Base-by-base conservation (phyloP, 2,329 filamentous ascomycete species). In the Trichothecium sympodiale region DNA sequence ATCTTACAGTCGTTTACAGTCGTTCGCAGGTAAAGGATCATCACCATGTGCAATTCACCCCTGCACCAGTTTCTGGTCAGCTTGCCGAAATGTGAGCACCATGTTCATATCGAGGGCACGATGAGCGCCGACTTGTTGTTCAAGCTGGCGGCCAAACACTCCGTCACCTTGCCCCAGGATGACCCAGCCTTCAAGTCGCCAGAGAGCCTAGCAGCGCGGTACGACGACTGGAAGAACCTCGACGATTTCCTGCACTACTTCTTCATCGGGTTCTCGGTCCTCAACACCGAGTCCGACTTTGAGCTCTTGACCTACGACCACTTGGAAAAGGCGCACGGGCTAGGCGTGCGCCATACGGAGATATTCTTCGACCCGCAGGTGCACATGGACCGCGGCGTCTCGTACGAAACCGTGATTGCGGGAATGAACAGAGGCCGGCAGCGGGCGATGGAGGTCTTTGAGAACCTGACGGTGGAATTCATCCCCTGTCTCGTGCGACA, bases 361-460 rank as follows among this genome's bases (percentile, higher is more conserved):
- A 68, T 84, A 38, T 87, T 84, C 59, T 86, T 86, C 60, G 82
- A 87, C 52, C 80, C 81, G 3, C 81, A 87, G 53, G 79, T 77
- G 2, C 82, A 86, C 56, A 68, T 74, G 3, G 56, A 56, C 8
- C 67, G 80, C 8, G 77, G 77, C 4, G 58, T 87, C 4, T 43
- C 64, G 2, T 77, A 81, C 47, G 59, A 65, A 13, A 74, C 71
- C 3, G 68, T 86, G 9, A 64, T 85, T 2, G 52, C 56, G 5
- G 82, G 81, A 6, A 76, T 83, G 47, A 59, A 61, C 1, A 60
- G 63, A 2, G 82, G 77, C 2, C 68, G 75, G 42, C 48, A 59
- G 38, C 66, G 71, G 14, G 81, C 80, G 2, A 62, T 73, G 47
- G 52, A 51, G 25, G 69, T 80, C 39, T 64, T 81, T n/a, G 73